A percentile compares a stretch with the other conserved stretches of the same genome.
Evolutionary conservation across 164 flowering plant species (phyloP).

Genomic region (Chloranthus sessilifolius): DNA sequence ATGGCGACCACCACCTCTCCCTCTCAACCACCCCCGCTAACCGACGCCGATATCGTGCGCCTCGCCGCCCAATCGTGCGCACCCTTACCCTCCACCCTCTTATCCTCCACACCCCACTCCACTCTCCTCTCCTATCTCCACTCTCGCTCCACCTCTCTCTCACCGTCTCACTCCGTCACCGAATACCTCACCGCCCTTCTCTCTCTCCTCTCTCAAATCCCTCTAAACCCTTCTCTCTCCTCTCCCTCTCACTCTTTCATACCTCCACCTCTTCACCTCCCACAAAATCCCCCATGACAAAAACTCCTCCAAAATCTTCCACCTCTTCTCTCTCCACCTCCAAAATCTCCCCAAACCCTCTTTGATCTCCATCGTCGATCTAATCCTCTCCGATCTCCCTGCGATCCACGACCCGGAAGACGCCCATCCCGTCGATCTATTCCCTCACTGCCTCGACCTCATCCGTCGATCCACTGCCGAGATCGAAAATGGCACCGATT

Average conservation of each 20-base stretch:
- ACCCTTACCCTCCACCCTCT: conserved; percentile 35
- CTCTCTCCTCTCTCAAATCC: conserved; percentile 39
- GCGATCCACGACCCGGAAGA: conserved; percentile 36
- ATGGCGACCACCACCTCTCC: conserved; percentile 1
- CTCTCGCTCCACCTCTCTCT: conserved; percentile 29
- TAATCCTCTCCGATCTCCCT: conserved; percentile 28
- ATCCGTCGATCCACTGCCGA: conserved; percentile 29
- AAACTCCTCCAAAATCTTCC: conserved; percentile 39
- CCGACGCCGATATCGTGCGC: conserved; percentile 38
- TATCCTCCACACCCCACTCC: conserved; percentile 35
- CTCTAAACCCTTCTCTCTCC: conserved; percentile 28
- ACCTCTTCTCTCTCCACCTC: conserved; percentile 36
- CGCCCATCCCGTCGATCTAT: conserved; percentile 50
- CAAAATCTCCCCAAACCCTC: conserved; percentile 17
- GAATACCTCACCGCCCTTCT: conserved; percentile 53
- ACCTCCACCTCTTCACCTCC: conserved; percentile 48
- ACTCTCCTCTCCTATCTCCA: conserved; percentile 48
- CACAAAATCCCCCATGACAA: conserved; percentile 46
- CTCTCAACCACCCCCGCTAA: conserved; percentile 15
- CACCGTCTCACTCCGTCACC: conserved; percentile 43
- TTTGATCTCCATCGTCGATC: conserved; percentile 20
- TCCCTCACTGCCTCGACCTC: conserved; percentile 45
- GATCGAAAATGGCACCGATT: conserved; percentile 23
- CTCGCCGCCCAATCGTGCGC: conserved; percentile 34
- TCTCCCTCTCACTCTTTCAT: conserved; percentile 44